Conservation (phyloP, 73 alveolate species). For the Paramecium bursaria region DNA sequence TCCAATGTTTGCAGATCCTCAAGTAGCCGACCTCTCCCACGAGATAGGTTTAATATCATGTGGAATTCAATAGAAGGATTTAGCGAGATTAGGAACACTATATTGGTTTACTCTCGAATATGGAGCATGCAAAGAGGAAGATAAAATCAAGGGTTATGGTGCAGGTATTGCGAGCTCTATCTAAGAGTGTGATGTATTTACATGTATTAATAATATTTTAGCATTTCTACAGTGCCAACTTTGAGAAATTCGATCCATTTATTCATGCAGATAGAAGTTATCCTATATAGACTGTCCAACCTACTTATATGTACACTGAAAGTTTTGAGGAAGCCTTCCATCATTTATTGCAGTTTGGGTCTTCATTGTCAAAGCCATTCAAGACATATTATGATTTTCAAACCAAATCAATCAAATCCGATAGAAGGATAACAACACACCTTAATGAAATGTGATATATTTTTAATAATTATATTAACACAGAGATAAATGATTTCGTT, state of each 20-base stretch:
- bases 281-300: conserved; percentile 25
- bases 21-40: conserved; percentile 80
- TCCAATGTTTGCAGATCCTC: conserved; percentile 76
- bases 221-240: conserved; percentile 51
- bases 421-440: conserved; percentile 40
- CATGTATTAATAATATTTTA: not conserved
- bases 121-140: conserved; percentile 56
- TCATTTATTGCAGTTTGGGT: conserved; percentile 33
- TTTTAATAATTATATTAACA: no score
- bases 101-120: conserved; percentile 55
- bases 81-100: conserved; percentile 54
- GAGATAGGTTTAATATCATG: conserved; percentile 79
- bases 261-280: not conserved
- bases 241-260: conserved; percentile 60
- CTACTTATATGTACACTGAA: conserved; percentile 49
- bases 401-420: conserved; percentile 5
- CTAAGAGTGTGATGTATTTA: conserved; percentile 38
- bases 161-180: conserved; percentile 63
- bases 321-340: conserved; percentile 44
- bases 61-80: conserved; percentile 65
- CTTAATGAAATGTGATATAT: no score
- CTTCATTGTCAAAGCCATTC: conserved; percentile 28
- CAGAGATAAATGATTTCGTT: no score
- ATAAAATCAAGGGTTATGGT: conserved; percentile 59
- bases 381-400: not conserved